A percentile compares a stretch with the other conserved stretches of the same genome.
phyloP scores from a whole-genome alignment of 2,329 filamentous ascomycete genomes.

The Colletotrichum siamense region DNA sequence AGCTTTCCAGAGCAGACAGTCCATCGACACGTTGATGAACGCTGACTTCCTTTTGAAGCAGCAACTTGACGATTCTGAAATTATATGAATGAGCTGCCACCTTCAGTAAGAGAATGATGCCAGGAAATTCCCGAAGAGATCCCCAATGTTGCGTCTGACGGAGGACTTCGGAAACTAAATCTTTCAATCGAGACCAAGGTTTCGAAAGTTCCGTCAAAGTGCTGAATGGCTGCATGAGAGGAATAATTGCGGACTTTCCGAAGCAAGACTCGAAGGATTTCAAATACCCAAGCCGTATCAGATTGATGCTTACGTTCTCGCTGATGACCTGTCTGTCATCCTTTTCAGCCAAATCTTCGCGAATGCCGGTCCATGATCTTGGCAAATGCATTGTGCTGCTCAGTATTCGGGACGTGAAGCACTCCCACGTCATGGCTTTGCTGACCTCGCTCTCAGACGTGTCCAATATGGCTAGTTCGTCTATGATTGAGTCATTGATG shows the following conservation, averaged over 20 bases:
- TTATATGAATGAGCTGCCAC: neutral
- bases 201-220: neutral
- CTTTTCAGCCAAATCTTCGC: neutral
- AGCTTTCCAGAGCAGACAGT: neutral
- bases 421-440: neutral
- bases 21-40: neutral
- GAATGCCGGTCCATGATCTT: neutral
- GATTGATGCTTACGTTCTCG: neutral
- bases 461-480: neutral
- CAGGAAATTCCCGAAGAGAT: neutral
- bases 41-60: neutral
- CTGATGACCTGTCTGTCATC: neutral
- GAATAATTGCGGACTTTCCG: neutral
- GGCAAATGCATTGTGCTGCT: neutral
- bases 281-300: neutral
- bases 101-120: neutral
- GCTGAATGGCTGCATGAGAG: neutral
- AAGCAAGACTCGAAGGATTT: neutral
- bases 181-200: neutral
- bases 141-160: neutral
- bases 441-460: neutral
- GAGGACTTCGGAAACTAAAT: neutral
- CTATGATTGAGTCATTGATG: neutral
- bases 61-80: rapidly evolving
- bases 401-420: neutral